These are phyloP conservation scores for Kodamaea lidongshanica DNA, from an alignment of 805 yeast species.

Conservation along the genomic window DNA sequence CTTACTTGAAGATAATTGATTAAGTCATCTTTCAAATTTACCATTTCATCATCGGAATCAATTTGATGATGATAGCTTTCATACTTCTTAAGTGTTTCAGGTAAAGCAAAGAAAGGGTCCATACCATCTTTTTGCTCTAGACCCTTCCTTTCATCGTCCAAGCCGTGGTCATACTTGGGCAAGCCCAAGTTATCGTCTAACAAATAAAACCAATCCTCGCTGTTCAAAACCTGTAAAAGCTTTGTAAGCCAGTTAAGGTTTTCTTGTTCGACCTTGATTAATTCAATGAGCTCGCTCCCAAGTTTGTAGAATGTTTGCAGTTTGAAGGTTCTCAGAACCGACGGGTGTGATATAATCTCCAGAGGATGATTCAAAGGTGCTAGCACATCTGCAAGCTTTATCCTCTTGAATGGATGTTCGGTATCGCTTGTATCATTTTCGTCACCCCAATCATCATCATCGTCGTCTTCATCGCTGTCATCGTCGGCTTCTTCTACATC, in stretches of 20 bases:
- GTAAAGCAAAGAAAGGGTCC: conserved; percentile 53
- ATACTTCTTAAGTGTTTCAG: conserved; percentile 33
- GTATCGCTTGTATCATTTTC: conserved; percentile 12
- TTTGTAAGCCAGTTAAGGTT: conserved; percentile 66
- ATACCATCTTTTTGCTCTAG: conserved; percentile 38
- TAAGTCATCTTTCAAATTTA: conserved; percentile 58
- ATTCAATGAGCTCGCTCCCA: conserved; percentile 66
- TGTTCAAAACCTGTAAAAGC: conserved; percentile 72
- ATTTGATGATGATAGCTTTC: conserved; percentile 22
- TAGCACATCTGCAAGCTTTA: conserved; percentile 43
- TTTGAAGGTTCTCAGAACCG: conserved; percentile 61
- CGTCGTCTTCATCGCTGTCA: conserved; percentile 11
- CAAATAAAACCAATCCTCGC: conserved; percentile 74
- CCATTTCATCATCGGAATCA: conserved; percentile 20
- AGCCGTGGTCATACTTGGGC: conserved; percentile 64
- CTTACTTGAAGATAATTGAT: conserved; percentile 39
- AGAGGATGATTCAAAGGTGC: conserved; percentile 77
- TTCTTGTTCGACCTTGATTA: conserved; percentile 76
- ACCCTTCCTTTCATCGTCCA: conserved; percentile 21
- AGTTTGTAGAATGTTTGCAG: conserved; percentile 45
- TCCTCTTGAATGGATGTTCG: conserved; percentile 23
- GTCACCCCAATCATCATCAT: conserved; percentile 8
- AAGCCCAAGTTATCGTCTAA: conserved; percentile 60
- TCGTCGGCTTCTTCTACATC: conserved; percentile 6
- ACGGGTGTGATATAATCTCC: conserved; percentile 67